These are phyloP conservation scores for Epichloe coenophiala DNA, from an alignment of 2,329 filamentous ascomycete species.

Conservation along the genomic window DNA sequence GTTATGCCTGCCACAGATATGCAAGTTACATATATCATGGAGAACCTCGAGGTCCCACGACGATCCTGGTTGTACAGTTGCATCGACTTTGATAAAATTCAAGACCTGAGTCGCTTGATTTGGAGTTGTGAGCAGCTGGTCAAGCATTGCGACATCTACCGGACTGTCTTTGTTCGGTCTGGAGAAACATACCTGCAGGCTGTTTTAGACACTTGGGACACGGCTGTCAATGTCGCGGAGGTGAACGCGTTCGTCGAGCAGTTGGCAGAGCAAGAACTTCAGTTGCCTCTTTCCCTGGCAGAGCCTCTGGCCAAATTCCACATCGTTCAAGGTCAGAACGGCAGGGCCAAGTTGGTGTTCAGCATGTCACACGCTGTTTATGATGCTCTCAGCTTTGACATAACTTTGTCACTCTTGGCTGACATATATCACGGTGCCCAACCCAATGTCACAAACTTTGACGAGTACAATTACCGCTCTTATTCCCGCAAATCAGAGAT, in stretches of 20 bases:
- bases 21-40: too few species aligned
- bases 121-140: neutral
- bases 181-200: neutral
- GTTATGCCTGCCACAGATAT: too few species aligned
- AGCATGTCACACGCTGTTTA: neutral
- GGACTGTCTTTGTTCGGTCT: neutral
- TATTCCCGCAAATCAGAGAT: too few species aligned
- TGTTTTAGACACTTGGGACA: neutral
- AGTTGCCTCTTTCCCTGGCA: too few species aligned
- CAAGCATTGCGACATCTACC: neutral
- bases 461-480: too few species aligned
- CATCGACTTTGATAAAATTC: too few species aligned
- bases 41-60: too few species aligned
- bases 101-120: neutral
- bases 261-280: too few species aligned
- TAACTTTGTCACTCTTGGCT: neutral
- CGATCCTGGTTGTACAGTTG: too few species aligned
- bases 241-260: too few species aligned
- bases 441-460: slow-evolving; percentile 12
- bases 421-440: slow-evolving; percentile 7
- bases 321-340: too few species aligned
- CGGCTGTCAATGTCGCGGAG: neutral
- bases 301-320: too few species aligned
- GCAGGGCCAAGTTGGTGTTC: neutral
- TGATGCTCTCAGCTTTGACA: neutral